Evolutionary conservation across 2,329 filamentous ascomycete species (phyloP).

Genomic region (Chaetomiaceae sp.): DNA sequence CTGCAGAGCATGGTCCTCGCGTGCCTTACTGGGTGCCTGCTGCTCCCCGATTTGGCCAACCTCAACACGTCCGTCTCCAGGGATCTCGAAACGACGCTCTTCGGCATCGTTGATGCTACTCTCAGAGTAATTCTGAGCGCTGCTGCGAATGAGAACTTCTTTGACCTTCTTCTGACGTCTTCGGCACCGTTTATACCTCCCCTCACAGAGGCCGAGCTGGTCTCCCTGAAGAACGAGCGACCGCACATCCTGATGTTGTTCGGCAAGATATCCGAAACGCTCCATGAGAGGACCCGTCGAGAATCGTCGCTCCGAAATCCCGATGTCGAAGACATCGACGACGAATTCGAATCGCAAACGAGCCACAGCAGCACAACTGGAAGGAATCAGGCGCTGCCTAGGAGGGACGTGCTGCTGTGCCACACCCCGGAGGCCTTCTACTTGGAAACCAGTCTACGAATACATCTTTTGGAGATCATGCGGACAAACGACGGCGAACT

Average conservation of each 20-base stretch:
- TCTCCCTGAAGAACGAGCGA: conserved; percentile 33
- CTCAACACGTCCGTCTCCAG: conserved; percentile 43
- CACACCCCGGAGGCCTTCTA: conserved; percentile 43
- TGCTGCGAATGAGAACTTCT: conserved; percentile 40
- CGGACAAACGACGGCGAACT: conserved; percentile 39
- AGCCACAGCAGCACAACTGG: conserved; percentile 39
- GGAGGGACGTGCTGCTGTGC: conserved; percentile 38
- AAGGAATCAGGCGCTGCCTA: conserved; percentile 38
- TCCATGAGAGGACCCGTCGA: conserved; percentile 29
- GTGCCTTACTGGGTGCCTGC: conserved; percentile 39
- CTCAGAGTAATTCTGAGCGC: conserved; percentile 37
- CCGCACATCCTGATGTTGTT: conserved; percentile 40
- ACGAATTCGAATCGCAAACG: conserved; percentile 55
- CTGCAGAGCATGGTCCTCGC: conserved; percentile 48
- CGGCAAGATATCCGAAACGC: conserved; percentile 32
- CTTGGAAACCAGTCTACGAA: conserved; percentile 39
- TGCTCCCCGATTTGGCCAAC: conserved; percentile 43
- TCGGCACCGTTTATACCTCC: conserved; percentile 43
- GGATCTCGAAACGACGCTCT: conserved; percentile 41
- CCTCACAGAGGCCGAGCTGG: conserved; percentile 34
- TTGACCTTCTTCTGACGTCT: conserved; percentile 41
- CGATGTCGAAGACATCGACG: conserved; percentile 62
- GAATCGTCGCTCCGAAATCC: conserved; percentile 33
- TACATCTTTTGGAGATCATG: conserved; percentile 40
- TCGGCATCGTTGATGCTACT: conserved; percentile 36